Base-by-base conservation (phyloP, 2,329 filamentous ascomycete species). In the Phaeosphaeria sp. region DNA sequence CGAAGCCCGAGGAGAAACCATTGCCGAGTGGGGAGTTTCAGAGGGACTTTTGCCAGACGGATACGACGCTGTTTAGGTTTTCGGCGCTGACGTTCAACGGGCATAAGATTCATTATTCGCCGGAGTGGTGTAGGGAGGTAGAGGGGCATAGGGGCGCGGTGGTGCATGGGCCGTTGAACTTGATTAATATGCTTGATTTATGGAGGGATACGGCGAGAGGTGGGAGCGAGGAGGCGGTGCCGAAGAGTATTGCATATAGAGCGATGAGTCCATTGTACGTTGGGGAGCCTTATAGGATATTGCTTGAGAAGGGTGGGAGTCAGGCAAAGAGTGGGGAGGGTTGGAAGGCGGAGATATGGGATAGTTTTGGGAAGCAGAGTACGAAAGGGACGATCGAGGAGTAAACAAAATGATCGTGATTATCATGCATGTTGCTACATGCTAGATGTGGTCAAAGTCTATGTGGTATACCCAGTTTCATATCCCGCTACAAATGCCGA, bases 71-170 rank as follows among this genome's bases (percentile, higher is more conserved):
- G 50, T 97, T 97, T 79, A 87, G 94, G 54, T 99, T 96, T 81
- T 94, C 90, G 18, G 93, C 93, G 6, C 84, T 99, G 46, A 94
- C 91, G 1, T 95, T 93, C 81, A 99, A 99, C 77, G 92, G 92
- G 1, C 95, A 99, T 76, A 84, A 86, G 22, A 98, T 99, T 67
- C 95, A 99, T 77, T 84, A 96, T 21, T 90, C 97, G 72, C 85
- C 84, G 0, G 74, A 83, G 49, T 96, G 91, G 79, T 89, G 89
- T 55, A 83, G 84, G 25, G 79, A 86, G 11, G 81, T 88, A 4
- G 95, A 98, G 76, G 91, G 91, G 3, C 89, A 96, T 74, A 83
- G 84, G 2, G 85, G 88, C 59, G 81, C 92, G 24, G 84, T 99
- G 8, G 91, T 98, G 52, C 95, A 98, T 71, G 95, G 95, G 0